Evolutionary conservation across 2,329 filamentous ascomycete species (phyloP).

Genomic region (Chrysosporium queenslandicum): DNA sequence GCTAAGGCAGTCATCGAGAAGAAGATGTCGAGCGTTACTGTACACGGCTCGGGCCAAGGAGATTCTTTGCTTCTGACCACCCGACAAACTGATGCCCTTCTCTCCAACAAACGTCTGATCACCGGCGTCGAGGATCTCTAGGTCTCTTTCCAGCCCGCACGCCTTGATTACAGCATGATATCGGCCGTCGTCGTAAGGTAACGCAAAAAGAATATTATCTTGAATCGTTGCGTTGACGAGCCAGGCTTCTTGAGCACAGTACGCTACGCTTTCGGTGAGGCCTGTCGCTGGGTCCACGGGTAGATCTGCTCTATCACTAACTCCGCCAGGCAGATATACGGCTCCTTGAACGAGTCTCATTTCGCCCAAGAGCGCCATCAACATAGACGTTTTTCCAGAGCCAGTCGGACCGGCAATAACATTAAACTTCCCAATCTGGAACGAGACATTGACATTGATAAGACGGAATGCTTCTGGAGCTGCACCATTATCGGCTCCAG

Average conservation of each 20-base stretch:
- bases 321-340: conserved; percentile 76
- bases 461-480: conserved; percentile 69
- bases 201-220: conserved; percentile 89
- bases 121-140: conserved; percentile 83
- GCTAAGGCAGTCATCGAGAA: conserved; percentile 90
- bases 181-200: conserved; percentile 65
- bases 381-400: conserved; percentile 85
- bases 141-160: conserved; percentile 80
- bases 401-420: conserved; percentile 89
- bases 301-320: conserved; percentile 69
- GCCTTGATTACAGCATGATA: conserved; percentile 84
- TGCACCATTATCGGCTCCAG: conserved; percentile 44
- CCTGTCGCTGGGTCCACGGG: conserved; percentile 71
- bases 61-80: conserved; percentile 94
- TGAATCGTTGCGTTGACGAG: conserved; percentile 91
- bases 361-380: conserved; percentile 93
- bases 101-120: conserved; percentile 93
- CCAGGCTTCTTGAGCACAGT: conserved; percentile 95
- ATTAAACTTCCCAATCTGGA: conserved; percentile 77
- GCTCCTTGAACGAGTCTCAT: conserved; percentile 78
- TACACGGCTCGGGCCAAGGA: conserved; percentile 96
- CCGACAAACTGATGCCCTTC: conserved; percentile 92
- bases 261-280: conserved; percentile 83
- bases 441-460: conserved; percentile 72
- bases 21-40: conserved; percentile 78